phyloP scores from a whole-genome alignment of 129 eudicot species.

The Cynara cardunculus region DNA sequence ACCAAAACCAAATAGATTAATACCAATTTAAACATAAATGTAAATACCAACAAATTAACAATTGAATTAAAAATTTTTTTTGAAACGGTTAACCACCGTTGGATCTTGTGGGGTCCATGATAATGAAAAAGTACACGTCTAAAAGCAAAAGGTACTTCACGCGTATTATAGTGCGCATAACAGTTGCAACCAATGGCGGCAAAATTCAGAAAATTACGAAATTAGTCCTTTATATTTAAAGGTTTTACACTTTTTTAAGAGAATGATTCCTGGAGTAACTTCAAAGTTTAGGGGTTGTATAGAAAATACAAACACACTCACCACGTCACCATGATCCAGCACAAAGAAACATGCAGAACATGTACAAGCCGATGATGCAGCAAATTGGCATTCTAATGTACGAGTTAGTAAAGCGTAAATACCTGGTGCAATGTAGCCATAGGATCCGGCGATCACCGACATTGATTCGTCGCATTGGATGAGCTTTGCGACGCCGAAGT shows the following conservation, averaged over 20 bases:
- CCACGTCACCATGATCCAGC: slow-evolving; percentile 32
- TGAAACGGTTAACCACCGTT: slow-evolving; percentile 28
- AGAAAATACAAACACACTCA: neutral
- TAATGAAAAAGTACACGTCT: slow-evolving; percentile 14
- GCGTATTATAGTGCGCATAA: slow-evolving; percentile 41
- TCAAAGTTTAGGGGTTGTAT: neutral
- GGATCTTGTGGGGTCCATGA: slow-evolving; percentile 31
- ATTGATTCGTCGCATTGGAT: slow-evolving; percentile 81
- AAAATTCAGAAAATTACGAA: slow-evolving; percentile 15
- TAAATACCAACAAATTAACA: neutral
- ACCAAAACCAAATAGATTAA: neutral
- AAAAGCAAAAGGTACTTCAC: slow-evolving; percentile 42
- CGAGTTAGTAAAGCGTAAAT: slow-evolving; percentile 2
- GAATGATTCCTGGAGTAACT: neutral
- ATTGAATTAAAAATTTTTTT: neutral
- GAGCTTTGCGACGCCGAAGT: slow-evolving; percentile 94
- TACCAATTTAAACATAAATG: neutral
- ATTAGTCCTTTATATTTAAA: slow-evolving; percentile 9
- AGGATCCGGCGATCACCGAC: slow-evolving; percentile 98
- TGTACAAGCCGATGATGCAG: neutral
- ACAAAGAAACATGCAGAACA: slow-evolving; percentile 18
- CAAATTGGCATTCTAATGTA: neutral
- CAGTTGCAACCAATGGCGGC: slow-evolving; percentile 36
- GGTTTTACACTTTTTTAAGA: neutral
- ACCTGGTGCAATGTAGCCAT: slow-evolving; percentile 99